Percentiles rank a stretch among this genome's conserved stretches.
These are phyloP conservation scores for Collariella sp. DNA, from an alignment of 495 filamentous ascomycete genomes.

Conservation along the genomic window DNA sequence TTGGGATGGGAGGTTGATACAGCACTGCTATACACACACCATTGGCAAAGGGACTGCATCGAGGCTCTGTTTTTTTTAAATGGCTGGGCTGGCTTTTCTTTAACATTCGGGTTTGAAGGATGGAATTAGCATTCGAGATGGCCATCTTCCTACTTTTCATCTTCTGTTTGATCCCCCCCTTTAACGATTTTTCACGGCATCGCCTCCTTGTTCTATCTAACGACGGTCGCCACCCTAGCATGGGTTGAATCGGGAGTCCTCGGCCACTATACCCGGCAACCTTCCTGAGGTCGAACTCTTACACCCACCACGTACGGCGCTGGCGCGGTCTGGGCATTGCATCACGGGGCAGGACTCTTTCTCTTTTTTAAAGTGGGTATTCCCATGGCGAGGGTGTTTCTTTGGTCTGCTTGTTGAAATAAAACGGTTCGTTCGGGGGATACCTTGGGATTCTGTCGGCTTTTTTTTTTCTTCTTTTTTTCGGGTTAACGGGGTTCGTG, in stretches of 20 bases:
- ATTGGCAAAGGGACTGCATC: conserved; percentile 1
- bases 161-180: not conserved
- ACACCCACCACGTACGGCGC: no score
- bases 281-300: no score
- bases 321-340: no score
- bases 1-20: conserved; percentile 5
- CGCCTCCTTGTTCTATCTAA: not conserved
- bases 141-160: not conserved
- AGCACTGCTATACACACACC: conserved; percentile 4
- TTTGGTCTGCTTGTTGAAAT: conserved; percentile 3
- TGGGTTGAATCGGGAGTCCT: no score
- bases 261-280: no score
- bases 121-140: conserved; percentile 1
- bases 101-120: not conserved
- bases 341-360: no score
- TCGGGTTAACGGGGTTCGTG: not conserved
- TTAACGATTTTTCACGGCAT: not conserved
- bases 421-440: conserved; percentile 12
- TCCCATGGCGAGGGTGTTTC: conserved; percentile 4
- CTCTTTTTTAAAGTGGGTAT: not conserved
- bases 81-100: not conserved
- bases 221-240: no score
- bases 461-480: not conserved
- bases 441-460: conserved; percentile 1
- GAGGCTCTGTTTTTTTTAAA: not conserved